Conservation (phyloP, 2,329 filamentous ascomycete species). For the Dendrostoma leiphaemia region DNA sequence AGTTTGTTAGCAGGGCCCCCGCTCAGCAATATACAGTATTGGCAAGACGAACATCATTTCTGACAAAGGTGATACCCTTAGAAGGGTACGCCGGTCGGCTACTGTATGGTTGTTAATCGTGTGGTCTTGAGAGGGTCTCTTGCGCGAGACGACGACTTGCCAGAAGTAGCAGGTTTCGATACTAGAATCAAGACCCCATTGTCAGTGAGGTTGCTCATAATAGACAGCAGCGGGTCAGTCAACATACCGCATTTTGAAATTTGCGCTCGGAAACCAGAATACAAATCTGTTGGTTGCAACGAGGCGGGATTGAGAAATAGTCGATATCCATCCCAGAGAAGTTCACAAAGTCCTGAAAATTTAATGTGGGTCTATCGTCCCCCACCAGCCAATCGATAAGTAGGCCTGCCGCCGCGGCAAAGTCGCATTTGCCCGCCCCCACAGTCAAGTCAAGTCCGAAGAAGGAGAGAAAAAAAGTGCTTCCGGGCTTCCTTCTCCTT, state of each 20-base stretch:
- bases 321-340: background rate
- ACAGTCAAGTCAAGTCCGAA: slow-evolving; percentile 4
- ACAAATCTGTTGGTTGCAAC: background rate
- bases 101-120: slow-evolving; percentile 11
- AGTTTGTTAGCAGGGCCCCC: background rate
- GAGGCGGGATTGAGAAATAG: background rate
- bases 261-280: background rate
- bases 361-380: slow-evolving; percentile 2
- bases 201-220: background rate
- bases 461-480: slow-evolving; percentile 13
- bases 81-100: slow-evolving; percentile 63
- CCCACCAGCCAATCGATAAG: slow-evolving; percentile 1
- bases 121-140: background rate
- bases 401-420: background rate
- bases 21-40: background rate
- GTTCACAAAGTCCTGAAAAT: slow-evolving; percentile 5
- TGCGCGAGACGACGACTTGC: slow-evolving; percentile 29
- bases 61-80: slow-evolving; percentile 66
- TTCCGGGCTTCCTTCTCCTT: background rate
- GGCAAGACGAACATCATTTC: slow-evolving; percentile 49
- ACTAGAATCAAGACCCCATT: slow-evolving; percentile 29
- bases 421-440: background rate
- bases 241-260: slow-evolving; percentile 30
- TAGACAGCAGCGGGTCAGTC: background rate
- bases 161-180: slow-evolving; percentile 71